Evolutionary conservation across 2,329 filamentous ascomycete genomes (phyloP), one percentile per base, ranked within the genome.

Genomic region (Cordyceps fumosorosea): DNA sequence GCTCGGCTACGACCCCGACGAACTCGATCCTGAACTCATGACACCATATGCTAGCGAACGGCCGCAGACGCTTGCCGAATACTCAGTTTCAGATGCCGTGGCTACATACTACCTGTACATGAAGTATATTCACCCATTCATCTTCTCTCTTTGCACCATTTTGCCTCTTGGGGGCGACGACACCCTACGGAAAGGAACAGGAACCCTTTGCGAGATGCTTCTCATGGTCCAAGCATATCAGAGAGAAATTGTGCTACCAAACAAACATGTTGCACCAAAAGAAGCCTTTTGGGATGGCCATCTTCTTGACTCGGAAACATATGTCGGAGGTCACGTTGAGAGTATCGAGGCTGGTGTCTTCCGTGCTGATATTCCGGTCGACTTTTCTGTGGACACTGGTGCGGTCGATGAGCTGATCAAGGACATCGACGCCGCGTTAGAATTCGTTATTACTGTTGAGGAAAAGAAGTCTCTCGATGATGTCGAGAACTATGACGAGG

Each of bases 81-180:
- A 99, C 77, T 99, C 96, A 0, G 95, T 99, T 51, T 99, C 96
- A 70, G 96, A 99, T 81, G 96, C 96, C 11, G 95, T 99, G 56
- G 95, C 95, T 24, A 99, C 95, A 0, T 99, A 99, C 74, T 99
- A 99, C 72, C 80, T 99, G 65, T 99, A 99, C 82, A 99, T 99
- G 96, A 99, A 99, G 88, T 99, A 99, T 74, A 91, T 99, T n/a
- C 95, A 99, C 74, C 95, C 95, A 3, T 99, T 99, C 79, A 95
- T 99, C 73, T 99, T 99, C 81, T 98, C 96, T 1, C 80, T 99
- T 0, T 99, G 95, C 76, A 99, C 93, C 1, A 97, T 99, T 77
- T 81, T 99, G 73, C 95, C 95, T 0, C 82, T 99, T 1, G 91
- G 91, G 51, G 91, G 93, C 40, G 93, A 99, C 70, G 95, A 98